phyloP scores from a whole-genome alignment of 2,329 filamentous ascomycete genomes.

The Balansia obtecta region DNA sequence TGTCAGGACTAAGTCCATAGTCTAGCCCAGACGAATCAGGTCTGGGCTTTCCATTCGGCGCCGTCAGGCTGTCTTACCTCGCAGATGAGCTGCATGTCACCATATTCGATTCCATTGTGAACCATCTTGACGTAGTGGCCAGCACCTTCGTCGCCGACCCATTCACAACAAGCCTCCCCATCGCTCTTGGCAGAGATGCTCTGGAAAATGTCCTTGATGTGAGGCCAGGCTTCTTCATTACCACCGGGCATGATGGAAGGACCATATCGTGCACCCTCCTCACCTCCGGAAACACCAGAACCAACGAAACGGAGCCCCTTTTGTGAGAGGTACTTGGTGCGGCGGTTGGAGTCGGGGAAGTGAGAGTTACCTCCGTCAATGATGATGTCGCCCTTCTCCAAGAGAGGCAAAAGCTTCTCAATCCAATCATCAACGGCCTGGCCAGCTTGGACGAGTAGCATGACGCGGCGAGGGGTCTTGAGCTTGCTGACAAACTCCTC shows the following conservation, averaged over 20 bases:
- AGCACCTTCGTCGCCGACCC: constrained; percentile 98
- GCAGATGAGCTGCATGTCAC: constrained; percentile 99
- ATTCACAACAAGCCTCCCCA: constrained; percentile 95
- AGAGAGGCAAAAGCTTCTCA: constrained; percentile 75
- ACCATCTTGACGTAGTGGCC: constrained; percentile 99
- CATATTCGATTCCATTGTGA: constrained; percentile 99
- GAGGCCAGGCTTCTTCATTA: constrained; percentile 94
- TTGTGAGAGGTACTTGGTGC: constrained; percentile 69
- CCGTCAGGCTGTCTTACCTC: constrained; percentile 52
- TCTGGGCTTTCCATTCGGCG: neutral
- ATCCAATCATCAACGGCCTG: constrained; percentile 99
- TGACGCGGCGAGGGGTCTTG: constrained; percentile 92
- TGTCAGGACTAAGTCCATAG: neutral
- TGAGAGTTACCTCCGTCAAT: constrained; percentile 98
- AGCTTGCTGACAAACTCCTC: constrained; percentile 95
- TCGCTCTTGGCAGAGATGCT: constrained; percentile 96
- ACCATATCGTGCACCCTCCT: constrained; percentile 96
- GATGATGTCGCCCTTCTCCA: constrained; percentile 88
- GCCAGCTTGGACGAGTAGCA: constrained; percentile 98
- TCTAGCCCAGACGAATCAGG: too few relatives aligned
- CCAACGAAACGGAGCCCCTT: constrained; percentile 97
- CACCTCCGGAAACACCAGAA: constrained; percentile 94
- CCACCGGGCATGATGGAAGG: constrained; percentile 98
- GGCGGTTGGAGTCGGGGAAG: constrained; percentile 97
- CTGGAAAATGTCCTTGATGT: constrained; percentile 99